phyloP scores from a whole-genome alignment of 208 protist genomes.

The Leishmania braziliensis region DNA sequence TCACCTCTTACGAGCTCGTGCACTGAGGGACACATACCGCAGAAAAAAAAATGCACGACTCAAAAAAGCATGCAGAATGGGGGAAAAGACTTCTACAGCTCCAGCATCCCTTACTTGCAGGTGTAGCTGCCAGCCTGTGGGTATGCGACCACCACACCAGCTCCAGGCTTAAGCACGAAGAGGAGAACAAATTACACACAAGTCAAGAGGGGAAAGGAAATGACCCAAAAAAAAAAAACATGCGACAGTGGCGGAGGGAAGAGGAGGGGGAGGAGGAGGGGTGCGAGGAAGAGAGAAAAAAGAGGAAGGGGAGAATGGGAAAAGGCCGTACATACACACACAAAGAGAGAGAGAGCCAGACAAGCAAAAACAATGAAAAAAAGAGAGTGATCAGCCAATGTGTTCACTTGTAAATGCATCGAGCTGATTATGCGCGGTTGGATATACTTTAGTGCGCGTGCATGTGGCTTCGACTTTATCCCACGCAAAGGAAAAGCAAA shows the following conservation, averaged over 20 bases:
- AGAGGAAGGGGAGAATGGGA: not conserved
- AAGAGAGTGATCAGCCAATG: not conserved
- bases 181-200: not conserved
- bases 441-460: not conserved
- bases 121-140: not conserved
- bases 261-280: not conserved
- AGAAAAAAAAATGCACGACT: not conserved
- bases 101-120: not conserved
- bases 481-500: not conserved
- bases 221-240: not conserved
- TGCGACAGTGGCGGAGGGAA: not conserved
- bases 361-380: not conserved
- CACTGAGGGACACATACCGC: not conserved
- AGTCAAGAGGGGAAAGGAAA: not conserved
- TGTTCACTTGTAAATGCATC: conserved; percentile 24
- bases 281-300: not conserved
- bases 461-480: not conserved
- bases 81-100: not conserved
- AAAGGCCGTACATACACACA: not conserved
- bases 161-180: not conserved
- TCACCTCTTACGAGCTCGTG: not conserved
- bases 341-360: not conserved
- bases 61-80: not conserved
- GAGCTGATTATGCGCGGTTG: conserved; percentile 3
- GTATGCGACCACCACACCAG: not conserved